phyloP scores from a whole-genome alignment of 441 rosid genomes.

The Oxalis stricta region DNA sequence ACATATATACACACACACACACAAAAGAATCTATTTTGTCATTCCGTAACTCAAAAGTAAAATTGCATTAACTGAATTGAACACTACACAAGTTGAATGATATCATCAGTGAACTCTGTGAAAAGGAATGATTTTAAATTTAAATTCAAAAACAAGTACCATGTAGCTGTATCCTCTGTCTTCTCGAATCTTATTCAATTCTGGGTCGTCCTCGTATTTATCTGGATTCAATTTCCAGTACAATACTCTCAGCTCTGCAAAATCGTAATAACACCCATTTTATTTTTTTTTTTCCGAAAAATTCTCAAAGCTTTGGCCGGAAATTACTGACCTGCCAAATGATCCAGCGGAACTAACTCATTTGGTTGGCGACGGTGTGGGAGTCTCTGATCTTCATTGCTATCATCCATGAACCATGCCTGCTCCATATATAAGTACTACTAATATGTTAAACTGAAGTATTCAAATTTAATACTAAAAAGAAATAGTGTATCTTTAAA shows the following conservation, averaged over 20 bases:
- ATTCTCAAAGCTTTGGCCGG: too few species aligned
- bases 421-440: too few species aligned
- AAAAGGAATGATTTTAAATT: background rate
- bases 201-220: slow-evolving; percentile 64
- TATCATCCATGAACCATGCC: slow-evolving; percentile 90
- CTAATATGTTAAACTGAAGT: too few species aligned
- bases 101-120: too few species aligned
- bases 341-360: slow-evolving; percentile 56
- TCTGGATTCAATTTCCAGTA: slow-evolving; percentile 90
- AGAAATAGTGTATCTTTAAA: too few species aligned
- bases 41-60: too few species aligned
- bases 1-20: too few species aligned
- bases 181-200: slow-evolving; percentile 70
- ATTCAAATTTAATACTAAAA: too few species aligned
- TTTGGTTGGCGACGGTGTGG: slow-evolving; percentile 74
- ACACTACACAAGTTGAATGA: too few species aligned
- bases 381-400: slow-evolving; percentile 68
- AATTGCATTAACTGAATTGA: too few species aligned
- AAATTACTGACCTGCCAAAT: slow-evolving; percentile 55
- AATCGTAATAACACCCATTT: background rate
- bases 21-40: too few species aligned
- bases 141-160: slow-evolving; percentile 22
- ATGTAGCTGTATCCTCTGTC: slow-evolving; percentile 75
- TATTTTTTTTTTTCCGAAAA: too few species aligned
- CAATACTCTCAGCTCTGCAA: slow-evolving; percentile 73